These are phyloP conservation scores for Whalleya microplaca DNA, from an alignment of 2,329 filamentous ascomycete species.

Conservation along the genomic window DNA sequence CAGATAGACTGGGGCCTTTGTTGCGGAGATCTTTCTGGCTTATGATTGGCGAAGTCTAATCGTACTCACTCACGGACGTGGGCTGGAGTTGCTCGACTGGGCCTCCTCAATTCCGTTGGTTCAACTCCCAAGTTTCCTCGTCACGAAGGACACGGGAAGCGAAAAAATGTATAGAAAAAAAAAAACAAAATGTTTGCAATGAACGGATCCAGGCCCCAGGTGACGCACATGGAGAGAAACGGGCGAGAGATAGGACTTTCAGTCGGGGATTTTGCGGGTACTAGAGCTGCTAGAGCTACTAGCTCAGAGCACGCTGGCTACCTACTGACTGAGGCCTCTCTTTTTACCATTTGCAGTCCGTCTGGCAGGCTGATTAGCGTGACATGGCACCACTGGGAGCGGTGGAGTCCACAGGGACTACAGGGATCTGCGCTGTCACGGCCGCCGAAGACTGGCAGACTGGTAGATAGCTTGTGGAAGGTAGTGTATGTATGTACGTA, in stretches of 20 bases:
- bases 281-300: slow-evolving; percentile 13
- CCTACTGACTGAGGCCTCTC: background rate
- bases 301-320: slow-evolving; percentile 7
- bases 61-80: background rate
- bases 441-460: slow-evolving; percentile 10
- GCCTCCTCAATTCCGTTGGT: background rate
- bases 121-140: background rate
- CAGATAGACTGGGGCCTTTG: slow-evolving; percentile 18
- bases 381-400: slow-evolving; percentile 32
- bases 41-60: slow-evolving; percentile 29
- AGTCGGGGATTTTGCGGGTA: slow-evolving; percentile 28
- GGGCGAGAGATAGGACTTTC: slow-evolving; percentile 25
- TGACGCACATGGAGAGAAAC: slow-evolving; percentile 25
- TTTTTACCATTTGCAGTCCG: slow-evolving; percentile 17
- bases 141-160: slow-evolving; percentile 2
- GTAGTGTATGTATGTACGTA: background rate
- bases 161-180: background rate
- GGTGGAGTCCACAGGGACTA: slow-evolving; percentile 22
- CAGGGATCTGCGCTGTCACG: slow-evolving; percentile 32
- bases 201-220: slow-evolving; percentile 11
- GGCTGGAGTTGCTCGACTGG: background rate
- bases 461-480: slow-evolving; percentile 1
- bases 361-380: slow-evolving; percentile 25
- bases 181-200: slow-evolving; percentile 18
- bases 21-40: slow-evolving; percentile 22